These are phyloP conservation scores for Ophiosphaerella narmari DNA, from an alignment of 2,329 filamentous ascomycete species.

Conservation along the genomic window DNA sequence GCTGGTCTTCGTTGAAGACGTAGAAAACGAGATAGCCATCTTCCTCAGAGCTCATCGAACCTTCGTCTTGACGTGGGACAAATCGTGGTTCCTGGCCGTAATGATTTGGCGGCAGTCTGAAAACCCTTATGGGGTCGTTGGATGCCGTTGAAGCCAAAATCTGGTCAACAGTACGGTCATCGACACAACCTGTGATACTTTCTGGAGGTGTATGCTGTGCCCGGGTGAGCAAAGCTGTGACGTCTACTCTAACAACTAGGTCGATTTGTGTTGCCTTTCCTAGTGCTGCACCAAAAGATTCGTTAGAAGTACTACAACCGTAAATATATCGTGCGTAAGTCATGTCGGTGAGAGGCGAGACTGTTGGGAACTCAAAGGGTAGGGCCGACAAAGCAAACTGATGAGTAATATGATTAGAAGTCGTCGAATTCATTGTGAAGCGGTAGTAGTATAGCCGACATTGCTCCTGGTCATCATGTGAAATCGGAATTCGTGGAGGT, in stretches of 20 bases:
- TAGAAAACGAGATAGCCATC: slow-evolving; percentile 71
- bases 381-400: slow-evolving; percentile 69
- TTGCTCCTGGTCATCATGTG: slow-evolving; percentile 62
- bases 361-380: slow-evolving; percentile 70
- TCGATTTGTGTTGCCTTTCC: slow-evolving; percentile 71
- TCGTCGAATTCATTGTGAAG: slow-evolving; percentile 54
- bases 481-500: slow-evolving; percentile 26
- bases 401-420: slow-evolving; percentile 55
- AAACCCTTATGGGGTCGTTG: slow-evolving; percentile 64
- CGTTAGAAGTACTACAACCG: slow-evolving; percentile 65
- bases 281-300: slow-evolving; percentile 63
- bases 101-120: slow-evolving; percentile 63
- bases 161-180: slow-evolving; percentile 59
- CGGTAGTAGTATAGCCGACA: slow-evolving; percentile 72
- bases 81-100: slow-evolving; percentile 72
- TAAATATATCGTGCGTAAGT: slow-evolving; percentile 64
- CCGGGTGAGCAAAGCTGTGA: slow-evolving; percentile 56
- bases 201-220: slow-evolving; percentile 55
- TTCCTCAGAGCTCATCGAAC: slow-evolving; percentile 55
- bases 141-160: slow-evolving; percentile 51
- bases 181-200: slow-evolving; percentile 65
- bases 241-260: slow-evolving; percentile 66
- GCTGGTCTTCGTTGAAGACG: slow-evolving; percentile 70
- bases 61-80: slow-evolving; percentile 49
- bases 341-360: slow-evolving; percentile 63